Evolutionary conservation across 768 basidiomycete genomes (phyloP), one percentile per base, ranked within the genome.

Genomic region (Clitopilus passeckerianus): DNA sequence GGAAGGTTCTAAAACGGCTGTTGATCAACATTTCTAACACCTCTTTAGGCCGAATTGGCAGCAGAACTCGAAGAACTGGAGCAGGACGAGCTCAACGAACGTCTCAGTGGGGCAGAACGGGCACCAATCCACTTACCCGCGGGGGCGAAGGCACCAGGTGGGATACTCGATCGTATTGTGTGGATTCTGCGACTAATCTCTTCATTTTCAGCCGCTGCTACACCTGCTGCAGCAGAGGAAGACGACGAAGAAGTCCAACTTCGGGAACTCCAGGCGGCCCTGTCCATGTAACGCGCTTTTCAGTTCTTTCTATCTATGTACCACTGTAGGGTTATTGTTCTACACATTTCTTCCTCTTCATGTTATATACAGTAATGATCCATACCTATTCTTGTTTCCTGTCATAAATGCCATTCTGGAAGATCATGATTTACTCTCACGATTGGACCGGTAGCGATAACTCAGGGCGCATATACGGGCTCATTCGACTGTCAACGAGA

Each of bases 171-270:
- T 34, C 16, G 16, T 5, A 12, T 15, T 57, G 2, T 20, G 5
- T 16, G 34, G 53, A 30, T n/a, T 46, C 24, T 58, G 1, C 34
- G 27, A 15, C 24, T 20, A 18, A 23, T 16, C 54, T 63, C 44
- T 58, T 41, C 30, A 8, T 54, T 30, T 59, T 54, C 54, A 62
- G 44, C 67, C 67, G 67, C 67, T 60, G 35, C 66, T 61, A 67
- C 71, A 75, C 71, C 78, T 63, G 70, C 70, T 60, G 71, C 71
- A 65, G 80, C 77, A 57, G 84, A 82, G 63, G 93, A 95, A 70
- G 92, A 93, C 72, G 93, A 96, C 78, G 96, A 98, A 72, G 95
- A 93, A 63, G 86, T 83, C 46, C 87, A 96, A 73, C 85, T 98
- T 70, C 84, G 82, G 72, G 87, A 91, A 71, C 78, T 98, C 64